Percentiles rank a stretch among this genome's conserved stretches.
phyloP scores from a whole-genome alignment of 2,329 filamentous ascomycete species.

The Phoma sp. region DNA sequence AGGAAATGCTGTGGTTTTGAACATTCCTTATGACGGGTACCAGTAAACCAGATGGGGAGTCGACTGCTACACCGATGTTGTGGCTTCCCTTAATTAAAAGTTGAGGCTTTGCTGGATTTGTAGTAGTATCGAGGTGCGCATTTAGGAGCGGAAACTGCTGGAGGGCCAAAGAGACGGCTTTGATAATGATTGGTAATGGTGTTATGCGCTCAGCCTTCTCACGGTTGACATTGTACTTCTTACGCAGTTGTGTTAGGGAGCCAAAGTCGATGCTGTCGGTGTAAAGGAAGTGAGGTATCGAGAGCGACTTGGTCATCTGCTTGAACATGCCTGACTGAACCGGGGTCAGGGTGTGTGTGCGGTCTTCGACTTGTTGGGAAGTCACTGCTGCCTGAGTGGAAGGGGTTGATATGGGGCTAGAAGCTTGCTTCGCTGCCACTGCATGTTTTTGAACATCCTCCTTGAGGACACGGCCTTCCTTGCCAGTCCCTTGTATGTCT shows the following conservation, averaged over 20 bases:
- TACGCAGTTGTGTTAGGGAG: slow-evolving; percentile 73
- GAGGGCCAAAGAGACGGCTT: slow-evolving; percentile 87
- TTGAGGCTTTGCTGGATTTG: slow-evolving; percentile 69
- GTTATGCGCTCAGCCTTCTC: slow-evolving; percentile 67
- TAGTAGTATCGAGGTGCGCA: slow-evolving; percentile 74
- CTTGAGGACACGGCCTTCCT: slow-evolving; percentile 88
- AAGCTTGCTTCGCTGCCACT: slow-evolving; percentile 29
- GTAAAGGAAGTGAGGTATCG: slow-evolving; percentile 95
- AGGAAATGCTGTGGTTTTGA: slow-evolving; percentile 74
- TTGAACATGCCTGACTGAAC: slow-evolving; percentile 97
- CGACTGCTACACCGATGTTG: slow-evolving; percentile 96
- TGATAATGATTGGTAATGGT: slow-evolving; percentile 93
- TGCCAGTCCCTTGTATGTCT: slow-evolving; percentile 83
- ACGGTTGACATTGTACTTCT: slow-evolving; percentile 69
- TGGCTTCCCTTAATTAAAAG: slow-evolving; percentile 83
- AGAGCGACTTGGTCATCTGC: slow-evolving; percentile 89
- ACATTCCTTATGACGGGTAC: slow-evolving; percentile 93
- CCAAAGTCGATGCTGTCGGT: slow-evolving; percentile 88
- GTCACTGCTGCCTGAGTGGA: slow-evolving; percentile 31
- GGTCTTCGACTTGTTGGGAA: slow-evolving; percentile 63
- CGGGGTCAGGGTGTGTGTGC: slow-evolving; percentile 72
- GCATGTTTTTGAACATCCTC: slow-evolving; percentile 75
- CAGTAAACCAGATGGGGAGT: slow-evolving; percentile 85
- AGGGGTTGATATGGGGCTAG: slow-evolving; percentile 38
- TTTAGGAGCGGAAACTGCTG: slow-evolving; percentile 87